phyloP scores from a whole-genome alignment of 768 basidiomycete genomes.

The Mycena kentingensis region DNA sequence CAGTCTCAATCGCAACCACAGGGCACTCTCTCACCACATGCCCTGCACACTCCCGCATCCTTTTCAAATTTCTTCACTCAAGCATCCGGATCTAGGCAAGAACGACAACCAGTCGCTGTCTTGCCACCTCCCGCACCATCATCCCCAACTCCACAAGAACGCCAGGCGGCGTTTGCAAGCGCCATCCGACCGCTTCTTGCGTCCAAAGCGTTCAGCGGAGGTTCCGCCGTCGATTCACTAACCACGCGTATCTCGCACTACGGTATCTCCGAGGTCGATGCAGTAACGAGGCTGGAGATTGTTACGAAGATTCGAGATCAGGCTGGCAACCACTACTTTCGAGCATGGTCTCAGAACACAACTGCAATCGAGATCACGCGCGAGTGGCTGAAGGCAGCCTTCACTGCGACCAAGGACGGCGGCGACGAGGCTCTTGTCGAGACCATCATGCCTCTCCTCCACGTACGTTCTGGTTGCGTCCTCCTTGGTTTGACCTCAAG shows the following conservation, averaged over 20 bases:
- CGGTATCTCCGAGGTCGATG: constrained; percentile 65
- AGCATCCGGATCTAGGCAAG: constrained; percentile 23
- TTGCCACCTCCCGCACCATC: constrained; percentile 19
- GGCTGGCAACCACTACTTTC: constrained; percentile 84
- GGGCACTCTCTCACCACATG: constrained; percentile 70
- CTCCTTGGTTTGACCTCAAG: constrained; percentile 1
- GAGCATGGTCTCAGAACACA: constrained; percentile 81
- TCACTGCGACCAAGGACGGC: constrained; percentile 40
- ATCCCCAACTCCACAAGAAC: constrained; percentile 47
- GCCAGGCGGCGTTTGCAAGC: constrained; percentile 53
- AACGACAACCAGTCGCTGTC: constrained; percentile 27
- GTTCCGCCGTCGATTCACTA: constrained; percentile 65
- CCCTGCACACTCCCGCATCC: constrained; percentile 60
- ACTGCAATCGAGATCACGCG: constrained; percentile 75
- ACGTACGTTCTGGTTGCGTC: constrained; percentile 75
- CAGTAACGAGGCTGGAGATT: constrained; percentile 68
- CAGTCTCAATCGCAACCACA: constrained; percentile 47
- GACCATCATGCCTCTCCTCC: constrained; percentile 84
- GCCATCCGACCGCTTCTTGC: constrained; percentile 60
- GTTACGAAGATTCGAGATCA: constrained; percentile 80
- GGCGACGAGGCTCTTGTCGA: constrained; percentile 58
- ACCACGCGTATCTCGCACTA: constrained; percentile 59
- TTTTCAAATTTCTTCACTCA: constrained; percentile 39
- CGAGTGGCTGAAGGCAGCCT: constrained; percentile 79
- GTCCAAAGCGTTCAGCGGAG: constrained; percentile 63